These are phyloP conservation scores for Macroventuria anomochaeta DNA, from an alignment of 2,329 filamentous ascomycete genomes.

Conservation along the genomic window DNA sequence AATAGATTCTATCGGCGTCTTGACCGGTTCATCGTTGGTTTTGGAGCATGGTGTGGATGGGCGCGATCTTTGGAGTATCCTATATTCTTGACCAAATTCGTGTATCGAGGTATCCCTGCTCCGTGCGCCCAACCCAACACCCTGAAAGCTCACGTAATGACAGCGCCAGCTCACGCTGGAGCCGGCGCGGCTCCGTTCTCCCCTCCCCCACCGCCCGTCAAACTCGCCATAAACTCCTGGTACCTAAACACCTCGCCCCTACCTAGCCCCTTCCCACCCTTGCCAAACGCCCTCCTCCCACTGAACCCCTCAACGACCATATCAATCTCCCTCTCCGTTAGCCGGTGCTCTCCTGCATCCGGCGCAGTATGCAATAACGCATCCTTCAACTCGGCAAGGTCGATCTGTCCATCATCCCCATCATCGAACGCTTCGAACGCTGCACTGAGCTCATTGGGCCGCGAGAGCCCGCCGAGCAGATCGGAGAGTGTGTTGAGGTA, in stretches of 20 bases:
- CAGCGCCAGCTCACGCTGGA: slow-evolving; percentile 15
- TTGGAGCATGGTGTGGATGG: too few species aligned
- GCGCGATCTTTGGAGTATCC: too few species aligned
- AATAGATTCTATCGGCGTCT: too few species aligned
- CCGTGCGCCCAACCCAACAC: not conserved
- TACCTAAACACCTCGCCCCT: slow-evolving; percentile 92
- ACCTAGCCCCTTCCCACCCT: slow-evolving; percentile 56
- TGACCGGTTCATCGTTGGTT: too few species aligned
- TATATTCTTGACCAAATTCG: not conserved
- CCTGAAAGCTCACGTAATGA: too few species aligned
- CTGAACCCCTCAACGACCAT: slow-evolving; percentile 87
- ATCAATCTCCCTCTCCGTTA: slow-evolving; percentile 71
- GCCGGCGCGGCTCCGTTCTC: slow-evolving; percentile 30
- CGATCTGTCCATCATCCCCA: slow-evolving; percentile 91
- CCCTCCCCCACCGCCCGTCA: slow-evolving; percentile 48
- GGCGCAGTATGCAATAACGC: slow-evolving; percentile 82
- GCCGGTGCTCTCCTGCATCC: slow-evolving; percentile 56
- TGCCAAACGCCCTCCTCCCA: slow-evolving; percentile 81
- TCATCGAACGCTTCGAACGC: slow-evolving; percentile 96
- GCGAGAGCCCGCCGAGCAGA: slow-evolving; percentile 75
- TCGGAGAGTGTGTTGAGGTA: slow-evolving; percentile 85
- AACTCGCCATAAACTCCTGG: slow-evolving; percentile 78
- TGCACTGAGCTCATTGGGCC: slow-evolving; percentile 79
- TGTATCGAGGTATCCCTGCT: slow-evolving; percentile 6
- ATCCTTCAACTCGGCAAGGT: slow-evolving; percentile 80